A percentile compares a stretch with the other conserved stretches of the same genome.
These are phyloP conservation scores for Blastobotrys serpentis DNA, from an alignment of 1,139 yeast genomes.

Conservation along the genomic window DNA sequence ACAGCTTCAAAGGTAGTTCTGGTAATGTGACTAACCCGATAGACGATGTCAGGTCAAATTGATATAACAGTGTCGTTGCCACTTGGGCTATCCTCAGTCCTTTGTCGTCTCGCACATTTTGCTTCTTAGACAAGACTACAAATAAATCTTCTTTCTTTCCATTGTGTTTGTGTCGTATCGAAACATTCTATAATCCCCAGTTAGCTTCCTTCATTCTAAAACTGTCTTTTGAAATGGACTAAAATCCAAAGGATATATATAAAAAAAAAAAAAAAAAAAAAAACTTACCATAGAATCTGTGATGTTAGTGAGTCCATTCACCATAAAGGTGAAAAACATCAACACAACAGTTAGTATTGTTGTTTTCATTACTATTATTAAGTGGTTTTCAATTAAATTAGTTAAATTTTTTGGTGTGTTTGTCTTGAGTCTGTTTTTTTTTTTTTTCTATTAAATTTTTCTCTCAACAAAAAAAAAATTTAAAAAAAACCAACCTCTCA, in stretches of 20 bases:
- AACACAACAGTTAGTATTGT: background rate
- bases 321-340: constrained; percentile 2
- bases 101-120: constrained; percentile 16
- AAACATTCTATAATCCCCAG: too few relatives aligned
- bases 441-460: background rate
- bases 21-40: constrained; percentile 22
- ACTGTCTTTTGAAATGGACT: too few relatives aligned
- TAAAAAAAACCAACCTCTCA: background rate
- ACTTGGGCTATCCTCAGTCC: constrained; percentile 20
- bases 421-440: background rate
- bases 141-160: constrained; percentile 7
- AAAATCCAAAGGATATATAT: too few relatives aligned
- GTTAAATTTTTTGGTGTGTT: too few relatives aligned
- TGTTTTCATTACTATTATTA: background rate
- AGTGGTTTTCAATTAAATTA: too few relatives aligned
- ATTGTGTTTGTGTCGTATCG: constrained; percentile 13
- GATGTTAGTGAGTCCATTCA: constrained; percentile 4
- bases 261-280: too few relatives aligned
- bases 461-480: background rate
- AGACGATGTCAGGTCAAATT: constrained; percentile 24
- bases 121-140: constrained; percentile 14
- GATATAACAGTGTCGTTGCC: constrained; percentile 23
- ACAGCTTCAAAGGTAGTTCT: constrained; percentile 26
- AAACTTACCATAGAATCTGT: constrained; percentile 12
- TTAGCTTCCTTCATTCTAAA: too few relatives aligned